Evolutionary conservation across 345 rosid genomes (phyloP), one percentile per base, ranked within the genome.

Genomic region (Iberis pinnata): DNA sequence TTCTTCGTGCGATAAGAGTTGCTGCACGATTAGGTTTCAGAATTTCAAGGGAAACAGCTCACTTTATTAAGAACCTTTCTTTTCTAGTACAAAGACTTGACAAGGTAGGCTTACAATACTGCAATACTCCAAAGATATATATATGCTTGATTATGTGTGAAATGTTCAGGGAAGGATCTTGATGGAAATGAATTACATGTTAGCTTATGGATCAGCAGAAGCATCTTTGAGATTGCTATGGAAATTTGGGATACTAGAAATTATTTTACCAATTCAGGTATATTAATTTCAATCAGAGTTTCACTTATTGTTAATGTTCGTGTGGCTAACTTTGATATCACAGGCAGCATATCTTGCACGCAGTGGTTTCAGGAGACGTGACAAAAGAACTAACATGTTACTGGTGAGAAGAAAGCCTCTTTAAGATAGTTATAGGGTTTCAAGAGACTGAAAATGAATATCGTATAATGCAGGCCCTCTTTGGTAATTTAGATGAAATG

Each of bases 131-230:
- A 33, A 42, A 57, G 17, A 17, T 5, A 50, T 24, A 50, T 24
- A 9, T 22, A 27, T n/a, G 43, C 20, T 31, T n/a, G 39, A 12
- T 22, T 32, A 22, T 8, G 25, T 27, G 9, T 45, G 25, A 22
- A 63, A 60, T 42, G 66, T 63, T 57, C 63, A 93, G 97, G 74
- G 81, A 58, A 85, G 97, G 70, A 77, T 88, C 68, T 63, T 83
- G 68, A 80, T 86, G 94, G 99, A 93, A 81, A 72, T 88, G 88
- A 93, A 93, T 69, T 88, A 88, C 72, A 86, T 93, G 99, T 70
- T 93, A 36, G 89, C 99, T 12, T 86, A 83, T 74, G 99, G 99
- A 47, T 86, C 95, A 43, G 94, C 90, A 19, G 95, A 88, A 80
- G 83, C 97, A 58, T 88, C 99, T 62, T 68, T 93, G 54, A 81